Conservation (phyloP, 345 rosid species). For the Pistacia atlantica region DNA sequence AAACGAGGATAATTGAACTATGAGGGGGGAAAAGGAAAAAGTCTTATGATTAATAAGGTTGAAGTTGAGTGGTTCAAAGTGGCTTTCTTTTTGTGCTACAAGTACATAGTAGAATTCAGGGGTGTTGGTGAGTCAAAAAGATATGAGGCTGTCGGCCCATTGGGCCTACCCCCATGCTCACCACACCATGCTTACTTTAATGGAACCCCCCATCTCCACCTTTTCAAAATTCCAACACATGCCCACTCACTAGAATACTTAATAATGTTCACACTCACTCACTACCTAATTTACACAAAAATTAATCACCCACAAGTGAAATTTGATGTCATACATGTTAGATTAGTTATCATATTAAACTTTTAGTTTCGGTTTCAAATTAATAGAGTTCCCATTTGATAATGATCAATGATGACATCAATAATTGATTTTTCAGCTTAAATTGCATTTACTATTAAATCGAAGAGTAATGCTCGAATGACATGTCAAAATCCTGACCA, state of each 20-base stretch:
- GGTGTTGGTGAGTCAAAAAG: conserved; percentile 12
- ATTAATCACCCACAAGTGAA: too few relatives aligned
- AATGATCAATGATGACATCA: too few relatives aligned
- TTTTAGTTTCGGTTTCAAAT: neutral
- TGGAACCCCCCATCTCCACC: conserved; percentile 11
- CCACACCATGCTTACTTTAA: neutral
- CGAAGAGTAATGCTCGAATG: too few relatives aligned
- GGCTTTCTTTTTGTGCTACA: conserved; percentile 4
- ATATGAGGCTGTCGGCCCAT: conserved; percentile 16
- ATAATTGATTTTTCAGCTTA: too few relatives aligned
- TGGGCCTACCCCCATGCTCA: conserved; percentile 21
- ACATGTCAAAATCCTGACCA: too few relatives aligned
- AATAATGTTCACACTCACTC: neutral
- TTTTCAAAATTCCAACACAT: neutral
- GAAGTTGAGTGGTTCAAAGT: neutral
- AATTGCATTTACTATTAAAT: too few relatives aligned
- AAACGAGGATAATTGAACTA: neutral
- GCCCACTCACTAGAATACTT: neutral
- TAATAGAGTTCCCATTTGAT: neutral
- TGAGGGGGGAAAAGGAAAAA: neutral
- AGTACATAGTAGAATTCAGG: neutral
- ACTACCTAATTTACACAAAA: too few relatives aligned
- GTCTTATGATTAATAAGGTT: too few relatives aligned
- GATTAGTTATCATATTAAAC: neutral
- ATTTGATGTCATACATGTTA: too few relatives aligned